Conservation (phyloP, 306 rosid species). For the Lablab purpureus region DNA sequence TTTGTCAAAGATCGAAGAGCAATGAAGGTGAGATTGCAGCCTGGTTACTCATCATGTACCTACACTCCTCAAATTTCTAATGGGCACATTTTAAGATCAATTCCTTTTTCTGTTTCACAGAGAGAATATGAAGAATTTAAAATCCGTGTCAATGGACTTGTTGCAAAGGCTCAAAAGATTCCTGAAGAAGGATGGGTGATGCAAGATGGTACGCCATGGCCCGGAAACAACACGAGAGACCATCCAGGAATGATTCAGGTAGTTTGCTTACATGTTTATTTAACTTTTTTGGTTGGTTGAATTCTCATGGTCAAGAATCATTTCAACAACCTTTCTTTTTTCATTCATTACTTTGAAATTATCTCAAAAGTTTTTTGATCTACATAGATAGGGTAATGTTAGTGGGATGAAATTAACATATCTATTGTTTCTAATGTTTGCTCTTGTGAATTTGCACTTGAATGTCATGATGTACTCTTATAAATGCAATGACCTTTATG, state of each 20-base stretch:
- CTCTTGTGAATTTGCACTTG: not conserved
- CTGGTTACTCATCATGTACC: not conserved
- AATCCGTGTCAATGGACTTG: constrained; percentile 80
- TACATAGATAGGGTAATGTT: constrained; percentile 32
- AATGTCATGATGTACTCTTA: not conserved
- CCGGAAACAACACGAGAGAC: constrained; percentile 93
- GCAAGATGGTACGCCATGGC: constrained; percentile 99
- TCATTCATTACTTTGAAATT: constrained; percentile 6
- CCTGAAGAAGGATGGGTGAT: constrained; percentile 96
- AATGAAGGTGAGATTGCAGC: constrained; percentile 66
- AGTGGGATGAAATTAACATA: constrained; percentile 1
- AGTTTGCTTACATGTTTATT: constrained; percentile 24
- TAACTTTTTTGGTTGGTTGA: constrained; percentile 35
- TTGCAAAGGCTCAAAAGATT: constrained; percentile 76
- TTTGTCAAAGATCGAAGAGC: constrained; percentile 93
- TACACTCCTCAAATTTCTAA: not conserved
- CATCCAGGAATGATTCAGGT: constrained; percentile 99
- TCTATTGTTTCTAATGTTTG: not conserved
- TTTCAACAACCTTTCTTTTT: constrained; percentile 27
- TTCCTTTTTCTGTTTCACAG: constrained; percentile 51
- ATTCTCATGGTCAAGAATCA: constrained; percentile 21
- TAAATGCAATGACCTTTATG: not conserved
- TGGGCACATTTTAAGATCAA: constrained; percentile 20
- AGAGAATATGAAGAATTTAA: constrained; percentile 94
- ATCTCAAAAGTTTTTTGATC: constrained; percentile 3